A percentile compares a stretch with the other conserved stretches of the same genome.
Conservation (phyloP, 805 yeast genomes). For the Lipomyces starkeyi region DNA sequence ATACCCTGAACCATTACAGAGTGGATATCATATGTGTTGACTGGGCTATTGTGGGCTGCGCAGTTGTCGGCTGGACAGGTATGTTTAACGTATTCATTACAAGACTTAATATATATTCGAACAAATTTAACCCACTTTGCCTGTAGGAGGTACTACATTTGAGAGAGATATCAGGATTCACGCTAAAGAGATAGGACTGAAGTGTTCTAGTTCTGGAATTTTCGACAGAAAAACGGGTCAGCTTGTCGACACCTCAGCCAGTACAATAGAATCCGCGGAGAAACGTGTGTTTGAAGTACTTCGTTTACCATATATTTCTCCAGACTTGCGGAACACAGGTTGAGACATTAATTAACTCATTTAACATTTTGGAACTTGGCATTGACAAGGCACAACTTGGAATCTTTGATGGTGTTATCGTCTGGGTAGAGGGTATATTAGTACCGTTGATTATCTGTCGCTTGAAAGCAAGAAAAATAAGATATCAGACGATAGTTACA, state of each 20-base stretch:
- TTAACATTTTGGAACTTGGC: no score
- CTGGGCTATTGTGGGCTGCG: conserved; percentile 34
- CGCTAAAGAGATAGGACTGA: conserved; percentile 23
- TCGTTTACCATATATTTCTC: conserved; percentile 32
- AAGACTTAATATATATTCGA: background rate
- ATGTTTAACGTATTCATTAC: background rate
- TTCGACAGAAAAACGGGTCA: conserved; percentile 21
- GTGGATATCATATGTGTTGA: conserved; percentile 37
- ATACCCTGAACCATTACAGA: conserved; percentile 20
- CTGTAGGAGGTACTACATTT: conserved; percentile 34
- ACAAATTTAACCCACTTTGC: background rate
- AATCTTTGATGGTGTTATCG: no score
- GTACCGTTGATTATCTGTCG: no score
- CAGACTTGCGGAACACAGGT: conserved; percentile 36
- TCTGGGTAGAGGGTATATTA: no score
- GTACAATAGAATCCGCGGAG: conserved; percentile 31
- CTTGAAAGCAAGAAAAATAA: no score
- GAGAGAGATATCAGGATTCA: conserved; percentile 34
- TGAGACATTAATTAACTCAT: background rate
- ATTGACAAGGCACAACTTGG: no score
- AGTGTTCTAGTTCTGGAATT: conserved; percentile 30
- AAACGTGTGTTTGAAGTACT: conserved; percentile 30
- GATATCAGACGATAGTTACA: background rate
- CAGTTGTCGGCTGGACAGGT: conserved; percentile 41
- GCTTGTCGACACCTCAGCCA: conserved; percentile 30